Conservation (phyloP, 192 early-diverging fungal species). For the Backusella australiensis region DNA sequence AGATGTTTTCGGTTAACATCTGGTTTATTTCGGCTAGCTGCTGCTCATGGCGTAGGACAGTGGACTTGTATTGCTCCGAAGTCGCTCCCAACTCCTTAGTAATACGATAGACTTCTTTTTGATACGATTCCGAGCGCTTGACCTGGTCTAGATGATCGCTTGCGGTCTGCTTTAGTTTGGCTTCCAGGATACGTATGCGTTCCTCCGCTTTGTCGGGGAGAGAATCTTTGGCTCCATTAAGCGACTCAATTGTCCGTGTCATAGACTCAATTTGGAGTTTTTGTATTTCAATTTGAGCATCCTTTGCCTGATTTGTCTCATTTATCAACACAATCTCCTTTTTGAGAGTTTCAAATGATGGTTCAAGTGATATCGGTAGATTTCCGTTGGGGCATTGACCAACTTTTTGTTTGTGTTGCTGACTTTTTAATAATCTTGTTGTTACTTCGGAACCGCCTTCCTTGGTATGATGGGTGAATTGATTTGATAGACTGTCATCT, state of each 20-base stretch:
- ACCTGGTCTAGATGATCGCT: conserved; percentile 3
- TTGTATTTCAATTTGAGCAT: background rate
- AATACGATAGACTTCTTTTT: conserved; percentile 9
- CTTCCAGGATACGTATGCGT: background rate
- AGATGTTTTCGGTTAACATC: background rate
- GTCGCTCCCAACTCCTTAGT: conserved; percentile 10
- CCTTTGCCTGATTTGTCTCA: conserved; percentile 5
- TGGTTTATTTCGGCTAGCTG: background rate
- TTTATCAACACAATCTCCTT: conserved; percentile 2
- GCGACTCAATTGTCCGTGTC: background rate
- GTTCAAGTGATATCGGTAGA: background rate
- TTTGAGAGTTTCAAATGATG: background rate
- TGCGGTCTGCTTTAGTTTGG: background rate
- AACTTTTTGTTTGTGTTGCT: background rate
- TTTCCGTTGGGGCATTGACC: conserved; percentile 1
- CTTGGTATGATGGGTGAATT: background rate
- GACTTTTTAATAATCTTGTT: background rate
- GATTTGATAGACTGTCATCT: conserved; percentile 2
- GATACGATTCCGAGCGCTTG: background rate
- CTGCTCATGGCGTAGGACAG: background rate
- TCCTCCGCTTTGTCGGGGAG: background rate
- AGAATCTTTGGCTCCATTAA: background rate
- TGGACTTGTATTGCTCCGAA: background rate
- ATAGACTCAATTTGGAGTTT: background rate
- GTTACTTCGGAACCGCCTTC: background rate